phyloP scores from a whole-genome alignment of 176 grass and related monocot genomes.

The Poa pratensis region DNA sequence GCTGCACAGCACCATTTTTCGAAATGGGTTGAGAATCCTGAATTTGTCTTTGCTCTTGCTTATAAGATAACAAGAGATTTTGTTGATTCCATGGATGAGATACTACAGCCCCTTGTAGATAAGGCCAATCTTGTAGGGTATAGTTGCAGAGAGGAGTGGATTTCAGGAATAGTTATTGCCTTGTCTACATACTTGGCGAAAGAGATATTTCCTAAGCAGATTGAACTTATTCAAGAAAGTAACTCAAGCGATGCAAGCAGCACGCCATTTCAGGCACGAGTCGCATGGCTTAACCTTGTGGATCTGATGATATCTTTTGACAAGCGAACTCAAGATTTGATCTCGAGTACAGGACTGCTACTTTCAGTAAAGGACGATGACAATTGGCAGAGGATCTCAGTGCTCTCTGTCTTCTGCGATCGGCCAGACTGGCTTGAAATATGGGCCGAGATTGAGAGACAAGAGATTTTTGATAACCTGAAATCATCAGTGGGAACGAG shows the following conservation, averaged over 20 bases:
- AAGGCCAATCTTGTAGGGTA: slow-evolving; percentile 91
- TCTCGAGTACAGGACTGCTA: slow-evolving; percentile 63
- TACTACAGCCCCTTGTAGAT: slow-evolving; percentile 92
- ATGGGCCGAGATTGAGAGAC: slow-evolving; percentile 88
- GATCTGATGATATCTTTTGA: slow-evolving; percentile 98
- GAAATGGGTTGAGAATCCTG: slow-evolving; percentile 88
- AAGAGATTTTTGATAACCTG: slow-evolving; percentile 64
- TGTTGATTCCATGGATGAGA: slow-evolving; percentile 86
- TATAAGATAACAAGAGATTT: slow-evolving; percentile 89
- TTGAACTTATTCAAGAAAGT: slow-evolving; percentile 71
- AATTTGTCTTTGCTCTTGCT: slow-evolving; percentile 94
- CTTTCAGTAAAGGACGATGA: slow-evolving; percentile 76
- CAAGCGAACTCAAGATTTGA: slow-evolving; percentile 76
- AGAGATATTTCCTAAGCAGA: slow-evolving; percentile 81
- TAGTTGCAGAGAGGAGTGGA: slow-evolving; percentile 97
- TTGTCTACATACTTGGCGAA: slow-evolving; percentile 83
- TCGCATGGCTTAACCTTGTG: slow-evolving; percentile 86
- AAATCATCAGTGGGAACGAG: slow-evolving; percentile 64
- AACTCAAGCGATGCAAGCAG: slow-evolving; percentile 37
- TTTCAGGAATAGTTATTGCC: slow-evolving; percentile 72
- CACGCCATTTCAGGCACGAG: slow-evolving; percentile 43
- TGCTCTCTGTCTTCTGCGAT: slow-evolving; percentile 85
- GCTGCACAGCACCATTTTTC: slow-evolving; percentile 73
- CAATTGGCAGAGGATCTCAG: slow-evolving; percentile 74
- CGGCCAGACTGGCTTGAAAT: slow-evolving; percentile 88